Conservation (phyloP, 2,329 filamentous ascomycete genomes). For the Podosphaera xanthii region DNA sequence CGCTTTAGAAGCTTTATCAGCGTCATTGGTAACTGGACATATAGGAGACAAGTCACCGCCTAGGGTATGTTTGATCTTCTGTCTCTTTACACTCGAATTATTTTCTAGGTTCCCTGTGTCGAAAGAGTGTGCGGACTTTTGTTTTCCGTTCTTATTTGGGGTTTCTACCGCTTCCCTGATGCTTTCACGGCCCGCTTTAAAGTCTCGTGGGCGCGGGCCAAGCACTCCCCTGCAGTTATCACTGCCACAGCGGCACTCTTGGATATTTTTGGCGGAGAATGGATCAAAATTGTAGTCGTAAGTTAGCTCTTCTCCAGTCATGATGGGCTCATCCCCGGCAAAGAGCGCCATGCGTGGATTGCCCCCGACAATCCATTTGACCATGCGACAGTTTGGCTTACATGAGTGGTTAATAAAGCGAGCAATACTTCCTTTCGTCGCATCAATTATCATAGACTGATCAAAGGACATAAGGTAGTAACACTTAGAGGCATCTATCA, state of each 20-base stretch:
- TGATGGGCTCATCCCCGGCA: conserved; percentile 69
- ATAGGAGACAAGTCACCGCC: too few relatives aligned
- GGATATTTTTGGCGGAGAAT: conserved; percentile 45
- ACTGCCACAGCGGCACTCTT: conserved; percentile 40
- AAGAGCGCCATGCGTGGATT: conserved; percentile 94
- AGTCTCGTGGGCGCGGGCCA: conserved; percentile 35
- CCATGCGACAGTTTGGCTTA: conserved; percentile 89
- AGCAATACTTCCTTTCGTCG: conserved; percentile 83
- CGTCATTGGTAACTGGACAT: too few relatives aligned
- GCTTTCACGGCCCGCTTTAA: conserved; percentile 25
- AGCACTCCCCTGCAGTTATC: conserved; percentile 40
- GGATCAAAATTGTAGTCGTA: conserved; percentile 70
- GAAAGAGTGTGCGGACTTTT: conserved; percentile 25
- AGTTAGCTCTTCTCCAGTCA: conserved; percentile 86
- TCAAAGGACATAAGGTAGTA: conserved; percentile 99
- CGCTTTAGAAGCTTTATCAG: too few relatives aligned
- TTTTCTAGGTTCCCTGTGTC: too few relatives aligned
- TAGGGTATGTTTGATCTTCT: conserved; percentile 17
- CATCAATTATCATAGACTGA: conserved; percentile 96
- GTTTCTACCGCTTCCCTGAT: conserved; percentile 17
- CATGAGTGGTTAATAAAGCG: conserved; percentile 97
- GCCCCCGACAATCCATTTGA: conserved; percentile 87
- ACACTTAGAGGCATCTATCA: conserved; percentile 31
- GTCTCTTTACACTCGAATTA: conserved; percentile 20
- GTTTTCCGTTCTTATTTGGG: conserved; percentile 27